Base-by-base conservation (phyloP, 225 moss, liverwort and hornwort species). In the Marchantia polymorpha region DNA sequence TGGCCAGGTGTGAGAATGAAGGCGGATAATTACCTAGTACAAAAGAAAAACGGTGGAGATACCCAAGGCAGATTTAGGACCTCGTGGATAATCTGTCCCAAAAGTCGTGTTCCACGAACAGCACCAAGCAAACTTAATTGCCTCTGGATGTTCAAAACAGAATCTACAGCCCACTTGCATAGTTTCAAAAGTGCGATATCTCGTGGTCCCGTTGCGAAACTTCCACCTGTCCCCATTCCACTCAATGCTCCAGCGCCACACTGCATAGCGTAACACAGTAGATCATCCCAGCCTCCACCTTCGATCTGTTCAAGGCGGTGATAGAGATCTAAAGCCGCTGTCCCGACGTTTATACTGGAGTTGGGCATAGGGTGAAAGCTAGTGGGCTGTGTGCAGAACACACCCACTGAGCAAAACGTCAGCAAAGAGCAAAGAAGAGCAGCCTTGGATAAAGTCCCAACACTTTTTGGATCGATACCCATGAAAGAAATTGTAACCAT, bases 351-450 rank as follows among this genome's bases (percentile, higher is more conserved):
- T 12, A 77, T 30, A 49, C 76, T 54, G 27, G 63, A 10, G 46
- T 66, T 61, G 6, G 48, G 80, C 16, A 69, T 51, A 25, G 46
- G 52, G 30, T 72, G 78, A n/a, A 82, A 74, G 66, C 67, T 75
- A 23, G 82, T 82, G 39, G 75, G 49, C 52, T 74, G 85, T n/a
- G 76, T 48, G 64, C 74, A 79, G 63, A 88, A 56, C 8, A 75
- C 72, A 58, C 74, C 78, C 14, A 85, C 51, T 74, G 85, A 80
- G 46, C 85, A 88, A 29, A 88, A 88, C 6, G 75, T 59, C 53
- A 88, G 69, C 78, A 88, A 72, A 31, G 87, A 88, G 59, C 85
- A 88, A 71, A 88, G 59, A 56, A 84, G 81, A 39, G 85, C 80
- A 64, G 81, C 85, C 54, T 81, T 85, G n/a, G 83, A 81, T 31